Conservation (phyloP, 768 basidiomycete genomes). For the Tulasnella sp. region DNA sequence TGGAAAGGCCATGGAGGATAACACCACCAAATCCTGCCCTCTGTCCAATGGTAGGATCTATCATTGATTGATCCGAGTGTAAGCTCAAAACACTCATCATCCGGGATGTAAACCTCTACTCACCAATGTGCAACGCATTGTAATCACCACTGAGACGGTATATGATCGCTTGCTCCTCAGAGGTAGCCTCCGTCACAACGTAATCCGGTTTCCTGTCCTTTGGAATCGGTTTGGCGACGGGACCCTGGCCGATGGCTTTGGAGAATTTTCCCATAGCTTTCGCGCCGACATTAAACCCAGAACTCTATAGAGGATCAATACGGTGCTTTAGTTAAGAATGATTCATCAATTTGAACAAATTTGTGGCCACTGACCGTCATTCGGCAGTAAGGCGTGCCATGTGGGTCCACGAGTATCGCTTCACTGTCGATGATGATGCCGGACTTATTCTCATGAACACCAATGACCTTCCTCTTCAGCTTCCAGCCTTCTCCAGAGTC, state of each 20-base stretch:
- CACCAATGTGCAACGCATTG: slow-evolving; percentile 68
- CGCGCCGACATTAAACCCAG: slow-evolving; percentile 60
- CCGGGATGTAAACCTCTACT: slow-evolving; percentile 18
- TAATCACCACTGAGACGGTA: slow-evolving; percentile 73
- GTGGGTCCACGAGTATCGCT: slow-evolving; percentile 48
- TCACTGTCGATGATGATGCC: slow-evolving; percentile 66
- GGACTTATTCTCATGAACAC: slow-evolving; percentile 71
- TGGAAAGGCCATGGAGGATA: slow-evolving; percentile 76
- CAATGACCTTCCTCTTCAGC: slow-evolving; percentile 51
- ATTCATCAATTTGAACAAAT: neutral
- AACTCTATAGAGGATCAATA: slow-evolving; percentile 37
- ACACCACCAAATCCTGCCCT: slow-evolving; percentile 70
- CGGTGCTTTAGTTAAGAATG: neutral
- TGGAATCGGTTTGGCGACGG: slow-evolving; percentile 49
- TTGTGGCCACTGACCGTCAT: slow-evolving; percentile 42
- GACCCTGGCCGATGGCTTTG: slow-evolving; percentile 50
- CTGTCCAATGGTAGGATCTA: slow-evolving; percentile 67
- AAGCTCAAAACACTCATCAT: neutral
- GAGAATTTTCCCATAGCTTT: slow-evolving; percentile 55
- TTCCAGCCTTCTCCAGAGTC: slow-evolving; percentile 75
- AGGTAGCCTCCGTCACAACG: slow-evolving; percentile 49
- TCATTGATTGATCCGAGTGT: neutral
- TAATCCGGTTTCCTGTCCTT: slow-evolving; percentile 52
- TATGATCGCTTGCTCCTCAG: slow-evolving; percentile 51
- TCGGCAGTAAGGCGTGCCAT: slow-evolving; percentile 48